These are phyloP conservation scores for Fraxinus nigra DNA, from an alignment of 305 asterid species.

Conservation along the genomic window DNA sequence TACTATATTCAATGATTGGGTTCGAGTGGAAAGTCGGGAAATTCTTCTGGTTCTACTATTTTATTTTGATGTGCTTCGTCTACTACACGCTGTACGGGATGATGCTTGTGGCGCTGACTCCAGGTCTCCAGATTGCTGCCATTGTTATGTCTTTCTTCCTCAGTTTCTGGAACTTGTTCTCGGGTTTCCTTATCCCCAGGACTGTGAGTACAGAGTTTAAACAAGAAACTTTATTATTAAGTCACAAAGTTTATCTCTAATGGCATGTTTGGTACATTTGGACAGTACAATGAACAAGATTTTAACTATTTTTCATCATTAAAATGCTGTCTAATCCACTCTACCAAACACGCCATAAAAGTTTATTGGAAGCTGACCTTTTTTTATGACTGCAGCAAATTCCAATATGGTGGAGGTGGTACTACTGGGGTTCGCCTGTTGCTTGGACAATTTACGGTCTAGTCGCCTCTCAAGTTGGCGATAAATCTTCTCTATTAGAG, in stretches of 20 bases:
- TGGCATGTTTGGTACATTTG: not conserved
- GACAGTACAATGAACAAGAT: not conserved
- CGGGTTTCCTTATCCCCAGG: conserved; percentile 49
- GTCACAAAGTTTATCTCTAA: not conserved
- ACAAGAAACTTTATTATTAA: not conserved
- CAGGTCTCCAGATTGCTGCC: conserved; percentile 36
- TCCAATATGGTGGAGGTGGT: conserved; percentile 68
- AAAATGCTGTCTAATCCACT: not conserved
- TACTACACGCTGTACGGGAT: conserved; percentile 53
- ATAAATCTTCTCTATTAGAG: conserved; percentile 14
- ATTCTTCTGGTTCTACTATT: conserved; percentile 52
- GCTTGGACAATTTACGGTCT: conserved; percentile 56
- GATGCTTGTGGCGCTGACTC: conserved; percentile 59
- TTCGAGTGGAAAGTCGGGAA: conserved; percentile 40
- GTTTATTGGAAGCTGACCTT: not conserved
- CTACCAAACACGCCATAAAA: not conserved
- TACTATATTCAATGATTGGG: conserved; percentile 53
- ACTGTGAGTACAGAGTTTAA: conserved; percentile 23
- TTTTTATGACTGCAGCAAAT: conserved; percentile 32
- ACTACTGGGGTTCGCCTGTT: conserved; percentile 49
- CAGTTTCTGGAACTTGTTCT: conserved; percentile 58
- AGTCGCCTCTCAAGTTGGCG: conserved; percentile 42
- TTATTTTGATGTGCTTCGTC: conserved; percentile 40
- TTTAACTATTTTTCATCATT: not conserved
- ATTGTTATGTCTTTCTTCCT: conserved; percentile 37